Evolutionary conservation across 208 protist species (phyloP), one percentile per base, ranked within the genome.

Genomic region (Trichomonas gallinae): DNA sequence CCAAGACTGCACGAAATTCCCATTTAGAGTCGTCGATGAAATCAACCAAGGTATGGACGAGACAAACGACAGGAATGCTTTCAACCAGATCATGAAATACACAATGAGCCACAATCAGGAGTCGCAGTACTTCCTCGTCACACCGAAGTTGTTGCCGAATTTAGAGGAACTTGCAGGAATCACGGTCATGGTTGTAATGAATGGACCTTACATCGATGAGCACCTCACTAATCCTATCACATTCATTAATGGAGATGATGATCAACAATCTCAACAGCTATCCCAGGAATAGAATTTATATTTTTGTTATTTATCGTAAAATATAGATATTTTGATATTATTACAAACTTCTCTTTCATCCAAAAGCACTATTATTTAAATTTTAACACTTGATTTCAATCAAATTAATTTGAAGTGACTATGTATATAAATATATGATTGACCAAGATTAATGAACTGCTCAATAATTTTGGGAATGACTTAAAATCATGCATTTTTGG

Each of bases 11-110:
- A 98, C 98, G 23, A 89, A 96, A n/a, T 97, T 96, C 49, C 98
- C 98, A 23, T 98, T 99, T 96, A 97, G 98, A 38, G 97, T 98
- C 0, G 98, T 99, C 17, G 98, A 99, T 97, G 98, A 98, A 97
- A 98, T 98, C 88, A 98, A 98, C 96, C 98, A 98, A 96, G 97
- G 97, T 46, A 98, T 98, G 97, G 98, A 98, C 96, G 83, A 97
- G n/a, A 97, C 63, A 21, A 98, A 98, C 96, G 97, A 98, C 88
- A 96, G 97, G 93, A 96, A 93, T 81, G 98, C 89, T 97, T 98
- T 87, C 87, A 96, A 31, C 83, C 96, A 85, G 51, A 97, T 40
- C 96, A 97, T 46, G 45, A 97, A 9, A 83, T 96, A 81, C 97
- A 83, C 96, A 87, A 63, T 46, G 46, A 96, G 38, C 36, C 81